Evolutionary conservation across 2,329 filamentous ascomycete genomes (phyloP).

Genomic region (Trichophyton verrucosum): DNA sequence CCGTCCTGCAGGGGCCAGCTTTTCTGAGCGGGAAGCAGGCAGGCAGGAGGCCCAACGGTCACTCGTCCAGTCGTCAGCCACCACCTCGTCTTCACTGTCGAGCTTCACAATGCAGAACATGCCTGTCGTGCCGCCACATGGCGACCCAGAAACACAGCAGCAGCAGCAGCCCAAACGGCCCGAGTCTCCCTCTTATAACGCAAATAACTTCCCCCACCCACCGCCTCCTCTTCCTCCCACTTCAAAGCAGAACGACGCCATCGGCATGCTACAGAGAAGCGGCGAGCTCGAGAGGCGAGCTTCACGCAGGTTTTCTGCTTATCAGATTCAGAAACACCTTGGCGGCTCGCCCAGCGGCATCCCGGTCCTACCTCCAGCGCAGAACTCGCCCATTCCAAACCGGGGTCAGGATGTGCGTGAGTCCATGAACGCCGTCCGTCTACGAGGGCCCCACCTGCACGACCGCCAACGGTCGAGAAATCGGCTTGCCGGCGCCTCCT

Average conservation of each 20-base stretch:
- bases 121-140: conserved; percentile 59
- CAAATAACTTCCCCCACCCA: conserved; percentile 37
- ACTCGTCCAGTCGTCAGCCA: conserved; percentile 14
- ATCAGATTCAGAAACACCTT: conserved; percentile 90
- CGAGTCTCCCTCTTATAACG: conserved; percentile 14
- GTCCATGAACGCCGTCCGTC: conserved; percentile 56
- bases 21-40: conserved; percentile 29
- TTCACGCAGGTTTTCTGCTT: conserved; percentile 85
- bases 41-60: conserved; percentile 29
- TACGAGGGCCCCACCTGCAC: conserved; percentile 23
- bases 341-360: conserved; percentile 70
- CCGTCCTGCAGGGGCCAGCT: conserved; percentile 18
- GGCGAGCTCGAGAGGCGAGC: conserved; percentile 86
- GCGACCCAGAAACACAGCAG: conserved; percentile 25
- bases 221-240: conserved; percentile 70
- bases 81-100: conserved; percentile 33
- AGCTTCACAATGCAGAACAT: conserved; percentile 65
- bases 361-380: conserved; percentile 65
- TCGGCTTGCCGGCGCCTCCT: conserved; percentile 46
- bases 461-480: conserved; percentile 41
- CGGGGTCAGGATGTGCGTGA: conserved; percentile 67
- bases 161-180: conserved; percentile 15
- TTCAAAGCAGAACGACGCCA: conserved; percentile 74
- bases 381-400: conserved; percentile 72
- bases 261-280: conserved; percentile 80